Base-by-base conservation (phyloP, 108 stramenopile species). In the Epipyxis sp. region DNA sequence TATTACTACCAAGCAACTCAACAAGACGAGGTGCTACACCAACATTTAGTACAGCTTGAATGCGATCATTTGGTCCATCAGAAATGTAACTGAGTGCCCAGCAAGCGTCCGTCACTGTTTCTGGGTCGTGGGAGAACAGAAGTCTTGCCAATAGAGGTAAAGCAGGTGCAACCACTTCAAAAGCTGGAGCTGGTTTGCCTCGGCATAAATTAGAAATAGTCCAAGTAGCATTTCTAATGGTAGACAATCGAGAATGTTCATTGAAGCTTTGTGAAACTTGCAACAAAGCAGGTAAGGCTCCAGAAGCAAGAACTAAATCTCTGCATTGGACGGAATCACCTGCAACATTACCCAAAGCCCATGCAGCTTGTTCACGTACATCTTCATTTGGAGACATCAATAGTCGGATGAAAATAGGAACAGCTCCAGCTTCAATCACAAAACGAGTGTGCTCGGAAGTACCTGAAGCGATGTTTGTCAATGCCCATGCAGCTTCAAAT, bases 191-290 rank as follows among this genome's bases (percentile, higher is more conserved):
- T 1, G 98, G 98, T 90, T 97, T 97, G 32, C 98, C 96, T 39
- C 98, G 87, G 87, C 98, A 99, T 80, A 99, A 95, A 88, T 99
- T 99, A 59, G 93, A 94, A 44, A 99, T 87, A 6, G 97, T 95
- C 98, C 98, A 99, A 3, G 97, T 97, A 45, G 94, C 98, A 88
- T 99, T 99, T 59, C 98, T 87, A 42, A 97, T 90, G 96, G 97
- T 97, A 79, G 88, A 86, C 59, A 96, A 87, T 84, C 95, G 94
- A 58, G 92, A 90, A 76, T 92, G 90, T 80, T 91, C 89, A 77
- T 91, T 90, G 44, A 40, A 78, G 42, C 62, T 84, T 78, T 25
- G 54, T 42, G 41, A 96, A 87, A 84, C 94, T 90, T 88, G 84
- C 40, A 98, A 86, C n/a, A 97, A 85, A 20, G 98, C 94, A 58